Evolutionary conservation across 2,329 filamentous ascomycete species (phyloP).

Genomic region (Botryotinia convoluta): DNA sequence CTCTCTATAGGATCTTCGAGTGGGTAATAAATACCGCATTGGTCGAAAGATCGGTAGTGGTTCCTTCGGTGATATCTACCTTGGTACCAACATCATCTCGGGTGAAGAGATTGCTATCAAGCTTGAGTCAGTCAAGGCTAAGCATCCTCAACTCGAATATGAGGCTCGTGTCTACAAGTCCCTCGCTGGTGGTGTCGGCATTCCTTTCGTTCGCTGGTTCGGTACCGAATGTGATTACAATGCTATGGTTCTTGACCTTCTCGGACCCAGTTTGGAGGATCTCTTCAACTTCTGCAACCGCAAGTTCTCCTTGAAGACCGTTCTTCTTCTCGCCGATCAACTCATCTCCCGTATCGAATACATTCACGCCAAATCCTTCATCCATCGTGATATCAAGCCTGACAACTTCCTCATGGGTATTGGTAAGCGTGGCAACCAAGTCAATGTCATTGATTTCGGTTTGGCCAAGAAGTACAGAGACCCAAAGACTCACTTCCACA

Average conservation of each 20-base stretch:
- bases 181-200: slow-evolving; percentile 93
- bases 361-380: slow-evolving; percentile 99
- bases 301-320: slow-evolving; percentile 98
- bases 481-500: slow-evolving; percentile 99
- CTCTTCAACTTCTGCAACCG: slow-evolving; percentile 99
- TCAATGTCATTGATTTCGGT: slow-evolving; percentile 99
- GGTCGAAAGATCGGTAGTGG: slow-evolving; percentile 98
- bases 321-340: slow-evolving; percentile 93
- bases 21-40: slow-evolving; percentile 99
- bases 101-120: slow-evolving; percentile 99
- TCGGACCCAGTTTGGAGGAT: slow-evolving; percentile 93
- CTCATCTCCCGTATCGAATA: slow-evolving; percentile 99
- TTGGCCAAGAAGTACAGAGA: slow-evolving; percentile 99
- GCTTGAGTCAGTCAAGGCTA: slow-evolving; percentile 98
- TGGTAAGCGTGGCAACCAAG: slow-evolving; percentile 97
- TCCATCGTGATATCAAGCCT: slow-evolving; percentile 99
- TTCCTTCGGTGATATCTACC: slow-evolving; percentile 97
- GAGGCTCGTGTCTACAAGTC: slow-evolving; percentile 91
- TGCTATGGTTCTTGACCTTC: slow-evolving; percentile 97
- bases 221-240: slow-evolving; percentile 99
- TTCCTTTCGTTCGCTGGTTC: slow-evolving; percentile 99
- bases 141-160: slow-evolving; percentile 98
- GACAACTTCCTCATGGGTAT: slow-evolving; percentile 99
- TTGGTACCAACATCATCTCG: slow-evolving; percentile 99
- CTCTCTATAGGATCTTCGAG: slow-evolving; percentile 80